Conservation (phyloP, 495 filamentous ascomycete genomes). For the Penicillium subrubescens region DNA sequence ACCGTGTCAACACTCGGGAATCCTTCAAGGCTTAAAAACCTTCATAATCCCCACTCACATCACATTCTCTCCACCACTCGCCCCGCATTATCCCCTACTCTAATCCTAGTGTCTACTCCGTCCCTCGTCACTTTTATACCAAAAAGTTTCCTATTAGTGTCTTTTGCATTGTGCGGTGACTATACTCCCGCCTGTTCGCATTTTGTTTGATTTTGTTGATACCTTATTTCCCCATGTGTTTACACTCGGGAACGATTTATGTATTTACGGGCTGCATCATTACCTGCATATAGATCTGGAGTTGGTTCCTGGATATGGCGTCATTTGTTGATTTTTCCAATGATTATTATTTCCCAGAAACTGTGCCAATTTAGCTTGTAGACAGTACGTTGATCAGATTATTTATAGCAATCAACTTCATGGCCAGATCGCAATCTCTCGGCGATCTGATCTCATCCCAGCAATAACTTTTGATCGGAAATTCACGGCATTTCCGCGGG, state of each 20-base stretch:
- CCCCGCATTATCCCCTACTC: background rate
- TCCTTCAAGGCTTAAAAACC: conserved; percentile 35
- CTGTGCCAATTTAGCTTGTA: background rate
- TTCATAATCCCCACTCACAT: background rate
- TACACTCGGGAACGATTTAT: conserved; percentile 14
- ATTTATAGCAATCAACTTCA: background rate
- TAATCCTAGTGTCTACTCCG: conserved; percentile 21
- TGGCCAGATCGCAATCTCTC: background rate
- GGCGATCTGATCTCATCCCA: background rate
- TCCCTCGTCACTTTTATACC: background rate
- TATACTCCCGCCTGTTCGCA: conserved; percentile 1
- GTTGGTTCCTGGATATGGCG: conserved; percentile 13
- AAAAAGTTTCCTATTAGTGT: conserved; percentile 1
- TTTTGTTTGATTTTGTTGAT: conserved; percentile 16
- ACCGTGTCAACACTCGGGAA: conserved; percentile 48
- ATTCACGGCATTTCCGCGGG: conserved; percentile 9
- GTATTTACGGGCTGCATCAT: conserved; percentile 19
- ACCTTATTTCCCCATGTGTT: conserved; percentile 14
- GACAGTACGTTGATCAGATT: background rate
- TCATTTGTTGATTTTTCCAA: conserved; percentile 7
- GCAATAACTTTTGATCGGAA: conserved; percentile 7
- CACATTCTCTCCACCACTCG: background rate
- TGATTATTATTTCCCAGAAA: background rate
- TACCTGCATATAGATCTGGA: conserved; percentile 22
- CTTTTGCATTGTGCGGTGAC: conserved; percentile 12